Evolutionary conservation across 306 rosid genomes (phyloP).

Genomic region (Vigna radiata): DNA sequence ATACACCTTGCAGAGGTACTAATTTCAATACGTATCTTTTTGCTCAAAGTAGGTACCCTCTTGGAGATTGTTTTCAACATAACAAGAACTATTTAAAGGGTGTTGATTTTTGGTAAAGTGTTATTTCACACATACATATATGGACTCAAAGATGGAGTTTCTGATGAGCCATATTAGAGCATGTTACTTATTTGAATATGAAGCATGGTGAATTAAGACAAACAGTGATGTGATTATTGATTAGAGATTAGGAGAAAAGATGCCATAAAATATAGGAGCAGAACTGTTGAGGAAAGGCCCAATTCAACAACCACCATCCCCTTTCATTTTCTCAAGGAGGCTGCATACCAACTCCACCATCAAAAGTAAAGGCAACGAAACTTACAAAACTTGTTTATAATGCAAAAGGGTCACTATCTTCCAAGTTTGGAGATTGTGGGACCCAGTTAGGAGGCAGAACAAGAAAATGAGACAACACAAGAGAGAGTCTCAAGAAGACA

Average conservation of each 20-base stretch:
- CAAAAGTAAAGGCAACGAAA: constrained; percentile 84
- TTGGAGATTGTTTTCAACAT: not conserved
- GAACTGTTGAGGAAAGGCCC: constrained; percentile 40
- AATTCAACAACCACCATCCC: constrained; percentile 69
- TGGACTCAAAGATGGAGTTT: not conserved
- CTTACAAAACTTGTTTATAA: constrained; percentile 12
- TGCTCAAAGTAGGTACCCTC: not conserved
- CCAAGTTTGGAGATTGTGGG: constrained; percentile 48
- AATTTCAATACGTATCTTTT: not conserved
- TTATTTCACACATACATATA: too few relatives aligned
- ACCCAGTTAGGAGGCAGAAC: constrained; percentile 51
- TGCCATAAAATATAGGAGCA: constrained; percentile 2
- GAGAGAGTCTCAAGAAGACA: constrained; percentile 56
- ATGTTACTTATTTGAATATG: not conserved
- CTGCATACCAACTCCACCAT: constrained; percentile 75
- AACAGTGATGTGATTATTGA: constrained; percentile 4
- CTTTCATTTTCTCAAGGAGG: constrained; percentile 64
- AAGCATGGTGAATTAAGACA: constrained; percentile 4
- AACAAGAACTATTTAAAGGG: not conserved
- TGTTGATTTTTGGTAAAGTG: too few relatives aligned
- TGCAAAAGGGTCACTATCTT: constrained; percentile 42
- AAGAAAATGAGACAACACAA: constrained; percentile 41
- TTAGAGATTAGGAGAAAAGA: not conserved
- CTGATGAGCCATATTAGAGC: not conserved
- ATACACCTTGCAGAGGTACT: not conserved